Evolutionary conservation across 75 land plant genomes (phyloP).

Genomic region (Pseudotsuga menziesii): DNA sequence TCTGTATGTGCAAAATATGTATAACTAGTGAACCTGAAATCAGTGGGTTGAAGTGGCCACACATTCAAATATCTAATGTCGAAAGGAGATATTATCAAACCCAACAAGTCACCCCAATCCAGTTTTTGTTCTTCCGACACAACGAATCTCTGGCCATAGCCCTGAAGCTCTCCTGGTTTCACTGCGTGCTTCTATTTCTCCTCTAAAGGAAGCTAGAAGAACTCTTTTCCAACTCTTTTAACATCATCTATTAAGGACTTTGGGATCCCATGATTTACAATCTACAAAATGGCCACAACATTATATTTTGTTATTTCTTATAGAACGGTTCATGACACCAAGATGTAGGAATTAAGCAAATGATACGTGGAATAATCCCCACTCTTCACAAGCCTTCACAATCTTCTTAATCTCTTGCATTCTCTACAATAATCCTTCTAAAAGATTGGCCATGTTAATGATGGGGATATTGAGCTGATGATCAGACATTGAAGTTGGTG

Average conservation of each 20-base stretch:
- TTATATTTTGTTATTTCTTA: too few relatives aligned
- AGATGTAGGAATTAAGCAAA: too few relatives aligned
- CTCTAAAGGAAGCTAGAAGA: constrained; percentile 27
- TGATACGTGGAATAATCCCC: constrained; percentile 3
- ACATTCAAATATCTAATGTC: not conserved
- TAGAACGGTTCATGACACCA: too few relatives aligned
- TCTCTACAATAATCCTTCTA: not conserved
- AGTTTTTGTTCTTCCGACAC: not conserved
- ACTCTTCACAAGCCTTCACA: constrained; percentile 3
- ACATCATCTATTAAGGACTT: not conserved
- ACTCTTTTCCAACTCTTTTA: constrained; percentile 18
- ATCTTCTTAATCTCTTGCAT: not conserved
- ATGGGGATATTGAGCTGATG: not conserved
- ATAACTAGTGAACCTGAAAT: not conserved
- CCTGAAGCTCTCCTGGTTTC: constrained; percentile 8
- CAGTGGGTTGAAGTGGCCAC: not conserved
- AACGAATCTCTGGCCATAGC: constrained; percentile 33
- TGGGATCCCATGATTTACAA: not conserved
- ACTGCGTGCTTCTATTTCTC: constrained; percentile 18
- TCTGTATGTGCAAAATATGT: too few relatives aligned
- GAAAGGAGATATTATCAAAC: not conserved
- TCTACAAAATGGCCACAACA: too few relatives aligned
- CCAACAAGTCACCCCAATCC: constrained; percentile 3
- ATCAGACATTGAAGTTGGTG: not conserved
- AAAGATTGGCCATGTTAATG: not conserved